Base-by-base conservation (phyloP, 331 rosid genomes). In the Acacia pycnantha region DNA sequence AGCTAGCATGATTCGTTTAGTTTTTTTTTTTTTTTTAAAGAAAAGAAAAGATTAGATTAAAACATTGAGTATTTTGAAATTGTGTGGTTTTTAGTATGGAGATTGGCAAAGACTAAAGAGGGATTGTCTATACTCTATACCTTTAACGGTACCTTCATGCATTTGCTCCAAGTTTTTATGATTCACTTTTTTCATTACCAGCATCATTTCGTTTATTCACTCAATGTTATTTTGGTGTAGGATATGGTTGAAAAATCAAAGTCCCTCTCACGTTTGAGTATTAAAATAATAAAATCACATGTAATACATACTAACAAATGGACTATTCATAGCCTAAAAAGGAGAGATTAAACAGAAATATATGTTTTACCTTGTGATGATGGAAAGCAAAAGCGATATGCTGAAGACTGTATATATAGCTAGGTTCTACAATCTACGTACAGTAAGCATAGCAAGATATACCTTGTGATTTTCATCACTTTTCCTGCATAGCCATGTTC, bases 281-380 rank as follows among this genome's bases (percentile, higher is more conserved):
- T 73, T 59, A 66, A 37, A 59, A 6, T 33, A 22, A 67, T 59
- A 72, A 47, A 50, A 4, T 33, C 31, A 72, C 70, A 82, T 82
- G 73, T 6, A 81, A 82, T 77, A 77, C 86, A 82, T 77, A 77
- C 86, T 50, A 69, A 86, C 80, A 33, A 64, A 82, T 22, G 53
- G 76, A 87, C 83, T 84, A 83, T 82, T 82, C 22, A 82, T 70
- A 26, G 84, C 86, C 81, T 79, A 72, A 87, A 84, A 82, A 80
- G 84, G 81, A 82, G 86, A 87, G 77, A 84, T 47, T 82, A 79
- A 76, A 82, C 84, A 79, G 88, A 82, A 87, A 82, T 85, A 74
- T 76, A 73, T 76, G 86, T 75, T 84, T 77, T 70, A 76, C 40
- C 74, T 73, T 82, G 84, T 65, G 82, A 78, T 41, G 37, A 84